Evolutionary conservation across 2,329 filamentous ascomycete genomes (phyloP).

Genomic region (Pestalotiopsis sp.): DNA sequence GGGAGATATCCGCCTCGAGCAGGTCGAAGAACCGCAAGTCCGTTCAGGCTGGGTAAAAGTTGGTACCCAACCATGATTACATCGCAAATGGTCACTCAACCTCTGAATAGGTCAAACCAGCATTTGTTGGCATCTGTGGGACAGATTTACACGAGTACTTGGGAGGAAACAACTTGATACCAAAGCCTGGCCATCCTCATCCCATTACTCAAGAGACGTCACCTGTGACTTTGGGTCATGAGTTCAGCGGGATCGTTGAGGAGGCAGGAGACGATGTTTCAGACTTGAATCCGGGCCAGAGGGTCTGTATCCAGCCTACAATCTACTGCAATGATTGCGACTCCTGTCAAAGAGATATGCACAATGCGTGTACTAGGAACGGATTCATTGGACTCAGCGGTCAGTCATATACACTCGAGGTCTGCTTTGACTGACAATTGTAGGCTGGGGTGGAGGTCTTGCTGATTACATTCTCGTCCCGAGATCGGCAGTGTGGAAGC

Average conservation of each 20-base stretch:
- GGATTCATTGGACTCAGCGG: slow-evolving; percentile 35
- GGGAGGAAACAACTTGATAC: slow-evolving; percentile 30
- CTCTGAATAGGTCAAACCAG: slow-evolving; percentile 17
- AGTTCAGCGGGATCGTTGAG: slow-evolving; percentile 62
- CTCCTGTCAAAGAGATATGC: slow-evolving; percentile 52
- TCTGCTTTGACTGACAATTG: slow-evolving; percentile 18
- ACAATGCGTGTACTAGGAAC: slow-evolving; percentile 61
- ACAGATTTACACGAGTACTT: slow-evolving; percentile 36
- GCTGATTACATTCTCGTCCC: slow-evolving; percentile 2
- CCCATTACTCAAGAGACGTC: slow-evolving; percentile 58
- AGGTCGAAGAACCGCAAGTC: slow-evolving; percentile 6
- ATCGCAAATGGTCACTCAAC: background rate
- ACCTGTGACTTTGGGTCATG: slow-evolving; percentile 66
- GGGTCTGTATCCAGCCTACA: slow-evolving; percentile 62
- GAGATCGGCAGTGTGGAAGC: slow-evolving; percentile 8
- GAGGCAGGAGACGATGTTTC: slow-evolving; percentile 55
- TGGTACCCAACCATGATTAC: background rate
- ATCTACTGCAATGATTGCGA: slow-evolving; percentile 59
- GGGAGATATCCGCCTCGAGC: slow-evolving; percentile 6
- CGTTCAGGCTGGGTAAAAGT: slow-evolving; percentile 10
- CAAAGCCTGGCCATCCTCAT: slow-evolving; percentile 45
- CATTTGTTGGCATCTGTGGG: slow-evolving; percentile 38
- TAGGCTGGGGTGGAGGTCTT: slow-evolving; percentile 8
- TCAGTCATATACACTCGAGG: slow-evolving; percentile 48
- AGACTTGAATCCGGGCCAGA: slow-evolving; percentile 52